These are phyloP conservation scores for Neopestalotiopsis sp. DNA, from an alignment of 2,329 filamentous ascomycete species.

Conservation along the genomic window DNA sequence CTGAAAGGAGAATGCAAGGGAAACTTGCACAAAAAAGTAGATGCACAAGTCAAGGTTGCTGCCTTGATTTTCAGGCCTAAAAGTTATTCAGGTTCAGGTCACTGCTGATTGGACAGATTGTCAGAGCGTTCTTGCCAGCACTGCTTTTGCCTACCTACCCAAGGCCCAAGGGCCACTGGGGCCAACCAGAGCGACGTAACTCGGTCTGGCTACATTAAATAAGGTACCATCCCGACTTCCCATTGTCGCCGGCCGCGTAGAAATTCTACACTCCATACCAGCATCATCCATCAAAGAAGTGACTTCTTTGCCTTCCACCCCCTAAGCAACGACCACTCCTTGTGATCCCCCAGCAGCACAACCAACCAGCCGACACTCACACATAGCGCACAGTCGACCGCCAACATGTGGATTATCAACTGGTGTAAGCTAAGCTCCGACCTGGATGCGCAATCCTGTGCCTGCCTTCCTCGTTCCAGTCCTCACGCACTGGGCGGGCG, in stretches of 20 bases:
- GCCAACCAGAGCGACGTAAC: slow-evolving; percentile 8
- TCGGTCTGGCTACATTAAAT: neutral
- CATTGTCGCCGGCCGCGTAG: slow-evolving; percentile 11
- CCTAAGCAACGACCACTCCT: neutral
- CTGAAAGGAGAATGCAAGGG: neutral
- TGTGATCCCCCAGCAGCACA: neutral
- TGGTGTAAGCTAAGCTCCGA: slow-evolving; percentile 73
- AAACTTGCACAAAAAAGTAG: neutral
- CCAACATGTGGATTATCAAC: slow-evolving; percentile 89
- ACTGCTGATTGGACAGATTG: slow-evolving; percentile 1
- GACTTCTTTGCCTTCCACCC: neutral
- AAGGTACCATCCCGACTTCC: neutral
- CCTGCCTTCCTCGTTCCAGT: neutral
- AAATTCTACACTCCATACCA: neutral
- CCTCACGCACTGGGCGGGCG: neutral
- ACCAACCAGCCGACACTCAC: neutral
- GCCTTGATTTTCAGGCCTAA: neutral
- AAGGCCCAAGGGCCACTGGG: neutral
- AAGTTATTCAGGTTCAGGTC: neutral
- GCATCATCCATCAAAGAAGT: slow-evolving; percentile 1
- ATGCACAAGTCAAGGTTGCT: neutral
- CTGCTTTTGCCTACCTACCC: neutral
- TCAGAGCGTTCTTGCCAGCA: slow-evolving; percentile 11
- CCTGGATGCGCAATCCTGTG: slow-evolving; percentile 12
- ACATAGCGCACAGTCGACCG: slow-evolving; percentile 19